Base-by-base conservation (phyloP, 139 green algal species). In the Chlamydomonas applanata region DNA sequence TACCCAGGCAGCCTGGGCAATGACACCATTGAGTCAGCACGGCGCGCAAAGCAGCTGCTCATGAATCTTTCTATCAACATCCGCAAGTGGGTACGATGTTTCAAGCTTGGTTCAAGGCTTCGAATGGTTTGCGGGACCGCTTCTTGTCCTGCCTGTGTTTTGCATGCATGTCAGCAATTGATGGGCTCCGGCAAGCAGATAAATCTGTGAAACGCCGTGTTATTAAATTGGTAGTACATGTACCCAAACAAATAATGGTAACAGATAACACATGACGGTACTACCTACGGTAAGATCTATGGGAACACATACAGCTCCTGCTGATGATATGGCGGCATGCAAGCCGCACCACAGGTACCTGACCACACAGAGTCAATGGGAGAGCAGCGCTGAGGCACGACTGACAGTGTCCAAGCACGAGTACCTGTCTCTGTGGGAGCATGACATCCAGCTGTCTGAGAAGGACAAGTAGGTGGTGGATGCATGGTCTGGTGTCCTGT, bases 1-100 rank as follows among this genome's bases (percentile, higher is more conserved):
- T 66, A 66, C 59, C 59, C 59, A 16, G 27, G 59, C 59, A 66
- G 33, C 54, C 35, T 79, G 36, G 74, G 74, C 35, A 74, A 75
- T 34, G 66, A 79, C 40, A 40, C 40, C 30, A 33, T 27, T 29
- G 20, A 36, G 20, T 1, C 40, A 33, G 53, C 66, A 9, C 46
- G 57, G 27, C 45, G 59, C 27, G 71, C 64, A 36, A 74, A 74
- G 56, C 3, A 33, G 25, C 54, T 79, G 65, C 74, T 79, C 17
- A 49, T 79, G 35, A 34, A 74, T 7, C 56, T 79, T 65, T 52
- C 62, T 36, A n/a, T 61, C 3, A 54, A 70, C 52, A 61, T 74
- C 13, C 65, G 66, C 27, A 66, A 54, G 30, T 79, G 72, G 24
- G 32, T 59, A 27, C 27, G 46, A 29, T 25, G 45, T 20, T 9